phyloP scores from a whole-genome alignment of 2,329 filamentous ascomycete species.

The Thelonectria blattea region DNA sequence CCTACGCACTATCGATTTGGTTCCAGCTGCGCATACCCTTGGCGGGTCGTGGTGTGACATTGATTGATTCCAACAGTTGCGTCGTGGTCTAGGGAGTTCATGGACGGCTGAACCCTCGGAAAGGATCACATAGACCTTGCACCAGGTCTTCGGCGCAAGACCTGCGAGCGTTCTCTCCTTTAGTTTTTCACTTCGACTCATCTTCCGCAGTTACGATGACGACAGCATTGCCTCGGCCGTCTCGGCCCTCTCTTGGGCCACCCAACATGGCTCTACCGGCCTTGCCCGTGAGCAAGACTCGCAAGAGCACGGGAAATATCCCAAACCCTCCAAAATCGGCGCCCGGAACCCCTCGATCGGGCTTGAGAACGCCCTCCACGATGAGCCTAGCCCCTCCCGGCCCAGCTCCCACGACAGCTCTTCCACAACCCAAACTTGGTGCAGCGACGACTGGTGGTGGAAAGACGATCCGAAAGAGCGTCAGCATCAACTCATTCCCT shows the following conservation, averaged over 20 bases:
- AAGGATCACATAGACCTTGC: conserved; percentile 30
- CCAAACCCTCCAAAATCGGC: conserved; percentile 50
- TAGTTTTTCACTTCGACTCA: conserved; percentile 8
- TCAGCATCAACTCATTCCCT: conserved; percentile 94
- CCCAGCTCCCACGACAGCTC: conserved; percentile 57
- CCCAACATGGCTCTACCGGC: conserved; percentile 76
- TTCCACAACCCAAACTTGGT: conserved; percentile 62
- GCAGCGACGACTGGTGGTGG: conserved; percentile 64
- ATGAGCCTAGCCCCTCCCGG: conserved; percentile 59
- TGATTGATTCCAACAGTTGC: conserved; percentile 25
- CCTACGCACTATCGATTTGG: conserved; percentile 21
- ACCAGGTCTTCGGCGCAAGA: conserved; percentile 28
- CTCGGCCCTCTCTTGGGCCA: conserved; percentile 72
- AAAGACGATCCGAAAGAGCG: conserved; percentile 80
- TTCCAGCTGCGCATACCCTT: conserved; percentile 6
- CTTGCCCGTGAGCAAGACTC: conserved; percentile 74
- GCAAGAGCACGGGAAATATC: conserved; percentile 66
- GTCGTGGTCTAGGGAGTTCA: conserved; percentile 32
- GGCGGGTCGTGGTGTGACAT: conserved; percentile 19
- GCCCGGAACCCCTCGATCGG: conserved; percentile 60
- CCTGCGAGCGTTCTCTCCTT: conserved; percentile 28
- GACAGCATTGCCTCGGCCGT: conserved; percentile 69
- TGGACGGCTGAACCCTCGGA: conserved; percentile 37
- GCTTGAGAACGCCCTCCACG: conserved; percentile 65
- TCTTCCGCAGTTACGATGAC: conserved; percentile 34